Percentiles rank a stretch among this genome's conserved stretches.
phyloP scores from a whole-genome alignment of 352 stramenopile genomes.

The Phytophthora foliorum region DNA sequence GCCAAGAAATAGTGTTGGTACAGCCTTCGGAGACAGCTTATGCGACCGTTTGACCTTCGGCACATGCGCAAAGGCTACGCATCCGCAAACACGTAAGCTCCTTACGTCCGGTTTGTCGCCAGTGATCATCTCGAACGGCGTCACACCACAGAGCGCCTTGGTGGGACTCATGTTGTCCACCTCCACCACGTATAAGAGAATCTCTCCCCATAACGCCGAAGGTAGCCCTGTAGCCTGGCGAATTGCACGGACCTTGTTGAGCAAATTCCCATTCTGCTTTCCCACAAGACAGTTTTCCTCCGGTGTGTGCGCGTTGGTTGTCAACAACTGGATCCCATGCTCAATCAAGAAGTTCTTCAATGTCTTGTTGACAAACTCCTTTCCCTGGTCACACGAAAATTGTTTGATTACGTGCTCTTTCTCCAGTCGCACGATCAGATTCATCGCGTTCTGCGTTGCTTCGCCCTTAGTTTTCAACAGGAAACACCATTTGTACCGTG shows the following conservation, averaged over 20 bases:
- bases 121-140: too few relatives aligned
- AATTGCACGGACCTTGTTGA: constrained; percentile 9
- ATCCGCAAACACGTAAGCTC: constrained; percentile 4
- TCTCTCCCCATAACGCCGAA: background rate
- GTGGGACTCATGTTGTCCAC: constrained; percentile 15
- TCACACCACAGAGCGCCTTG: too few relatives aligned
- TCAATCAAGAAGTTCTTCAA: constrained; percentile 1
- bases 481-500: background rate
- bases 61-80: constrained; percentile 3
- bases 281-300: constrained; percentile 11
- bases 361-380: constrained; percentile 5
- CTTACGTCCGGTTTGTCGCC: constrained; percentile 3
- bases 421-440: background rate
- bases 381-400: constrained; percentile 6
- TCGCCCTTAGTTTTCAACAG: constrained; percentile 1
- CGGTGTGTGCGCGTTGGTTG: constrained; percentile 4
- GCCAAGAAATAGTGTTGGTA: background rate
- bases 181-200: constrained; percentile 7
- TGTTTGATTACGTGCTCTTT: background rate
- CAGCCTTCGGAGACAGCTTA: constrained; percentile 1
- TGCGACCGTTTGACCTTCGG: constrained; percentile 1
- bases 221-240: constrained; percentile 3
- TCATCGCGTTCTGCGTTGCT: constrained; percentile 1
- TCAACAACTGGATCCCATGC: background rate
- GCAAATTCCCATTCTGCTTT: constrained; percentile 1